Conservation (phyloP, 2,329 filamentous ascomycete genomes). For the Plenodomus lindquistii region DNA sequence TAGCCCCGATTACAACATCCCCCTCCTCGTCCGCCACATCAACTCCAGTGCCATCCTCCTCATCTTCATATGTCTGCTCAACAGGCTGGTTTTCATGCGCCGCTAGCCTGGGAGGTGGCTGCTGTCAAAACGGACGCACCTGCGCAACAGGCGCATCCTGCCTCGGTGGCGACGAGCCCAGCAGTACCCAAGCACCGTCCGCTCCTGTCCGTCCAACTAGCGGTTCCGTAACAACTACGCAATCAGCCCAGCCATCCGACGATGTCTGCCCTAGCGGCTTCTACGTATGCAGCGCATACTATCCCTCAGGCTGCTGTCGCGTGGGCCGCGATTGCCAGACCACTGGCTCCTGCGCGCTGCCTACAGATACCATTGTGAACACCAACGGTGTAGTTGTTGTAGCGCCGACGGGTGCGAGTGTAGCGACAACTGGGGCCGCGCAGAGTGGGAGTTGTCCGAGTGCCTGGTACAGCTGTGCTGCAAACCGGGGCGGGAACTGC, state of each 20-base stretch:
- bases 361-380: constrained; percentile 62
- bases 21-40: constrained; percentile 12
- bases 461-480: constrained; percentile 78
- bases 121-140: constrained; percentile 51
- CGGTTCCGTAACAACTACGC: constrained; percentile 41
- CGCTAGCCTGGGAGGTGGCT: constrained; percentile 53
- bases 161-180: constrained; percentile 34
- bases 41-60: constrained; percentile 39
- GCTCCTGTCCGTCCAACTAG: constrained; percentile 51
- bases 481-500: constrained; percentile 72
- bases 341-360: constrained; percentile 70
- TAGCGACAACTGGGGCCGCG: constrained; percentile 35
- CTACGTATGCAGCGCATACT: constrained; percentile 84
- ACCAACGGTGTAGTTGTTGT: constrained; percentile 72
- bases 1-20: constrained; percentile 40
- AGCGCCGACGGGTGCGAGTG: constrained; percentile 59
- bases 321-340: constrained; percentile 83
- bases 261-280: constrained; percentile 80
- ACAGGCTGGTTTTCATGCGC: constrained; percentile 52
- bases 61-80: constrained; percentile 49
- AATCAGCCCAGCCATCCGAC: constrained; percentile 71
- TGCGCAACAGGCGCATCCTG: constrained; percentile 49
- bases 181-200: constrained; percentile 41
- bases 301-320: constrained; percentile 83
- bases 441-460: constrained; percentile 64